Evolutionary conservation across 2,329 filamentous ascomycete genomes (phyloP), one percentile per base, ranked within the genome.

Genomic region (Pleochaeta shiraiana): DNA sequence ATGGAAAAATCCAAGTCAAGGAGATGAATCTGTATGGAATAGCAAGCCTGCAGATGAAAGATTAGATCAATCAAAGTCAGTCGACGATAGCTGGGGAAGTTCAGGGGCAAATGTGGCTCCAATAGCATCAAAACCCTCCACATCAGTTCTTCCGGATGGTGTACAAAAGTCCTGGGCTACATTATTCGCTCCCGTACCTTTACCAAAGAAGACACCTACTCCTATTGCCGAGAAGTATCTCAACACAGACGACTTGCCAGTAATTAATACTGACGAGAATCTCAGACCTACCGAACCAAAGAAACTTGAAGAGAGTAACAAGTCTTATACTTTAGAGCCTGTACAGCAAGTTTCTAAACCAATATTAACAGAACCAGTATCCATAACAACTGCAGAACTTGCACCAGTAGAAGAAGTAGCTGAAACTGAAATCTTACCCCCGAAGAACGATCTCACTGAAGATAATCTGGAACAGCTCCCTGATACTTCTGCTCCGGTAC

Each of bases 391-490:
- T 7, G 24, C 39, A 53, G 57, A 34, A 39, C 61, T 70, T 24
- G 65, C 70, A n/a, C 69, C 71, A 7, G 67, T 70, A 9, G 72
- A 73, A 66, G 66, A 69, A 45, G 70, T 70, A 45, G 64, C 69
- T 37, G 81, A 80, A 70, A 74, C 79, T 63, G 77, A 80, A 60
- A 75, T 92, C 57, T 80, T 81, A 60, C 86, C 88, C 19, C 82
- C 88, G 28, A 86, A 87, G 75, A 89, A 90, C 74, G 84, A 91
- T 71, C 81, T 97, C 68, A 97, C 92, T 31, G 85, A 92, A 77
- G 86, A 85, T 70, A 97, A 97, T 75, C 86, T 97, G 65, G 91
- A 95, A 74, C 88, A 92, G 76, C 81, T 97, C 70, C 86, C 85
- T 68, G 91, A 96, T 76, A 81, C 80, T 65, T 95, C 92, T 53